phyloP scores from a whole-genome alignment of 495 filamentous ascomycete species.

The Neurospora sublineolata region DNA sequence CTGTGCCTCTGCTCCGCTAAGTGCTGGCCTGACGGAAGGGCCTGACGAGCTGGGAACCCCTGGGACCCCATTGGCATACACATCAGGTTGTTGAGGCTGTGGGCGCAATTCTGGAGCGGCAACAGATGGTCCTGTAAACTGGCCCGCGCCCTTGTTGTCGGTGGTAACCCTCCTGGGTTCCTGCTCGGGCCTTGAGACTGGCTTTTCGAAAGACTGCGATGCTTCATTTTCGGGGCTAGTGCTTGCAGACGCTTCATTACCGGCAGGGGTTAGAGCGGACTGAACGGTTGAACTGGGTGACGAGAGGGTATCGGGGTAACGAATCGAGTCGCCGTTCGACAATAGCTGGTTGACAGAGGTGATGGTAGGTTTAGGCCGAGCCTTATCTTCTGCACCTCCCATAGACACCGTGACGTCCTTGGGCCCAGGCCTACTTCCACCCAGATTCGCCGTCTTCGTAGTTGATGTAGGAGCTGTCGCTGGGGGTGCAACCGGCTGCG shows the following conservation, averaged over 20 bases:
- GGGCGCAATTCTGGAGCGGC: slow-evolving; percentile 3
- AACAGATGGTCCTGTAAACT: slow-evolving; percentile 1
- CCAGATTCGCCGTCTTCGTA: slow-evolving; percentile 1
- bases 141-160: neutral
- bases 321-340: slow-evolving; percentile 8
- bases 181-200: neutral
- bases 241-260: slow-evolving; percentile 35
- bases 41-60: neutral
- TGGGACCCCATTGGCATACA: neutral
- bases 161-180: neutral
- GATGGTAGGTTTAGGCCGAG: neutral
- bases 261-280: slow-evolving; percentile 26
- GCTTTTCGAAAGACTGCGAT: slow-evolving; percentile 25
- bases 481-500: neutral
- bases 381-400: slow-evolving; percentile 1
- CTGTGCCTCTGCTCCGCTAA: slow-evolving; percentile 28
- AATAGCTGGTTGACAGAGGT: slow-evolving; percentile 1
- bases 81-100: neutral
- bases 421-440: neutral
- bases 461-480: neutral
- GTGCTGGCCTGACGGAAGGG: neutral
- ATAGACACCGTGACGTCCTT: neutral
- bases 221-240: slow-evolving; percentile 45
- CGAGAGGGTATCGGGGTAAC: slow-evolving; percentile 26
- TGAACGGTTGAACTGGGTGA: slow-evolving; percentile 36